Conservation (phyloP, 768 basidiomycete species). For the Mycena rosella region DNA sequence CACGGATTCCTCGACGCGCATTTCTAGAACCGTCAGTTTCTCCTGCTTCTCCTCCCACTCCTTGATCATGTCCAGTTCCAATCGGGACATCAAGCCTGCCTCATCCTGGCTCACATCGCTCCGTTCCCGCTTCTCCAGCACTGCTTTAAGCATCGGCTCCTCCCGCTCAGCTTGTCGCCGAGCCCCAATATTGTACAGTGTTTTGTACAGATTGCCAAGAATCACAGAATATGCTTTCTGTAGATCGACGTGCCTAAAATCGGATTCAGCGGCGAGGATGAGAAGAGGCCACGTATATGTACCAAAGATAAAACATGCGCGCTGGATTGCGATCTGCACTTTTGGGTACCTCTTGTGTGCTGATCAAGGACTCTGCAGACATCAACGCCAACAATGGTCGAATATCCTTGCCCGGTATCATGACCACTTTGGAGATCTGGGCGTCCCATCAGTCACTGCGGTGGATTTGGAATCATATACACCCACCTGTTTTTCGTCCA, state of each 20-base stretch:
- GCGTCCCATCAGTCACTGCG: conserved; percentile 5
- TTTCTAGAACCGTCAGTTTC: conserved; percentile 84
- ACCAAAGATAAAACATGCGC: conserved; percentile 95
- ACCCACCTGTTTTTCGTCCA: conserved; percentile 93
- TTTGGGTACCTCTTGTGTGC: conserved; percentile 93
- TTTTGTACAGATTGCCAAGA: conserved; percentile 87
- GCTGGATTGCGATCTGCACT: conserved; percentile 91
- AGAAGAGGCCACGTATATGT: conserved; percentile 26
- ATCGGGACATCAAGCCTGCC: conserved; percentile 68
- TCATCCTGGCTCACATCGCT: conserved; percentile 88
- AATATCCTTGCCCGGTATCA: conserved; percentile 92
- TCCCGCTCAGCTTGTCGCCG: conserved; percentile 82
- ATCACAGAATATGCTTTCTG: conserved; percentile 85
- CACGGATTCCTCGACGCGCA: conserved; percentile 88
- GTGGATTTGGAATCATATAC: background rate
- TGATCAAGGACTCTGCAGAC: conserved; percentile 85
- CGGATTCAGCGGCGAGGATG: conserved; percentile 3
- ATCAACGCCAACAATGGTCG: conserved; percentile 85
- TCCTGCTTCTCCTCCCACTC: conserved; percentile 82
- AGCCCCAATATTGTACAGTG: conserved; percentile 85
- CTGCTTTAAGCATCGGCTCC: conserved; percentile 71
- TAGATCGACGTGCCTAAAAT: conserved; percentile 87
- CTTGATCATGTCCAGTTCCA: conserved; percentile 81
- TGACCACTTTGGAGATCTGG: conserved; percentile 92
- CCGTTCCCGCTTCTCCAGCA: conserved; percentile 85